Evolutionary conservation across 192 early-diverging fungal genomes (phyloP), one percentile per base, ranked within the genome.

Genomic region (Coemansia sp.): DNA sequence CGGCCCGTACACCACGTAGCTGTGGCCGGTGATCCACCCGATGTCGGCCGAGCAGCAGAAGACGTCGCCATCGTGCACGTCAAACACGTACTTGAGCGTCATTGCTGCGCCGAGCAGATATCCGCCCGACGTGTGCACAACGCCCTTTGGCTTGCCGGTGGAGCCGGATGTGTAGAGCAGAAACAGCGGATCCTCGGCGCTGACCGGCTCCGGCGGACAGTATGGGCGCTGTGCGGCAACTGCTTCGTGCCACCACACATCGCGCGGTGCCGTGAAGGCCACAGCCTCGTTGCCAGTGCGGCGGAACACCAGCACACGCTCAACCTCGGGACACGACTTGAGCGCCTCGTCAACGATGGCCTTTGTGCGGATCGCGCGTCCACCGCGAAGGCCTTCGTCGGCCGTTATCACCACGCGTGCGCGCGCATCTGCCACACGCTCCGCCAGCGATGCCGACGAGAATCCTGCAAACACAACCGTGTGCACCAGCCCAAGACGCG

Each of bases 391-490:
- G 61, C 96, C 95, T 82, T 98, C 95, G 79, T 98, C 95, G 64
- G 96, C 89, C 0, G 96, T 98, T 63, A 98, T 86, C 26, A 98
- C 86, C 19, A 98, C 63, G 66, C 87, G 87, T 65, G 91, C 91
- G 47, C 84, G 78, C 51, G 91, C 91, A 64, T 98, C 95, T 32
- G 85, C 73, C 48, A 98, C 91, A 73, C 96, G 94, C 83, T 96
- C 95, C 47, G 94, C 90, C 22, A 98, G 85, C 8, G 95, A 93
- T 41, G 94, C 91, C 46, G 95, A 87, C 43, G 93, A 95, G 84
- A 98, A 98, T 40, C 96, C 96, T 9, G 96, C 96, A 88, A 98
- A 98, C 66, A 98, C 90, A 48, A 98, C 96, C 19, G 90, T 90
- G 86, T 98, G 96, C 18, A 97, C 84, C 8, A 92, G 88, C 54